Evolutionary conservation across 345 rosid species (phyloP), one percentile per base, ranked within the genome.

Genomic region (Pugionium dolabratum): DNA sequence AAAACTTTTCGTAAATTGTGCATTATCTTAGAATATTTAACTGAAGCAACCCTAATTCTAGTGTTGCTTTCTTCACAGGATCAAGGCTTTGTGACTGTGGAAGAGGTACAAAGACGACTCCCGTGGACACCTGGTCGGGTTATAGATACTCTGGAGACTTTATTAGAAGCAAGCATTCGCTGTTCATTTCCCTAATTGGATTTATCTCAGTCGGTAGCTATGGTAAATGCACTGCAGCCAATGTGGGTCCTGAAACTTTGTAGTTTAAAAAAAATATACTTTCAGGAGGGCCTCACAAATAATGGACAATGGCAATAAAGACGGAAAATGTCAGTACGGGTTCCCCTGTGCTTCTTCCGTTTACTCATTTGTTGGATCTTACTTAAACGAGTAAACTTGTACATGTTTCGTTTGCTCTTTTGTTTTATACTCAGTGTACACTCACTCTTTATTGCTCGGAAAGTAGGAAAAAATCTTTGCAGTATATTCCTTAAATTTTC

Each of bases 81-180:
- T 58, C 91, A 86, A 78, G 94, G 98, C 64, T 93, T 80, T 64
- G 96, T 93, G n/a, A n/a, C n/a, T n/a, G n/a, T n/a, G n/a, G n/a
- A n/a, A n/a, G n/a, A n/a, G n/a, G n/a, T n/a, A n/a, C n/a, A n/a
- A n/a, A n/a, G n/a, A n/a, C n/a, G n/a, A n/a, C n/a, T n/a, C n/a
- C n/a, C n/a, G n/a, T 92, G 98, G 98, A 82, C 87, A 51, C 67
- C 88, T 53, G 98, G 97, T 9, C 91, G 89, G 60, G 97, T 91
- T 9, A 75, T 79, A 34, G 97, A 89, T 67, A 85, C 84, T 62
- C 88, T 92, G 11, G 90, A 93, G 41, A 83, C 85, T 60, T 76
- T 93, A 59, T 77, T 90, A 70, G 90, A 93, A 28, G 97, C 83
- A 77, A 54, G 76, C 61, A 60, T 46, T 54, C 72, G 11, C 67